Percentiles rank a stretch among this genome's conserved stretches.
Evolutionary conservation across 116 monocot species (phyloP).

Genomic region (Dioscorea cayenensis): DNA sequence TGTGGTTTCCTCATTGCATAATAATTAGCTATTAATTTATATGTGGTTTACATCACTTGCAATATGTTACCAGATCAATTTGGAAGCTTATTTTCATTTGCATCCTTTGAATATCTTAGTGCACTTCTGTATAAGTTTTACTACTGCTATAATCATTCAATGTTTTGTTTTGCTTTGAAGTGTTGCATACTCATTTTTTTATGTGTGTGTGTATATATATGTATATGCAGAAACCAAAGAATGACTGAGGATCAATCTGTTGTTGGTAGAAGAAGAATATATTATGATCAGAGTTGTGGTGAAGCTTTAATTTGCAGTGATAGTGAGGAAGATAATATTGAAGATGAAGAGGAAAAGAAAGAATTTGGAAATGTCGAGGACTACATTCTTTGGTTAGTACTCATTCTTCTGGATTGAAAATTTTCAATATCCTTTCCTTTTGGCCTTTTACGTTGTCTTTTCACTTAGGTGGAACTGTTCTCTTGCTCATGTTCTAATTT

Average conservation of each 20-base stretch:
- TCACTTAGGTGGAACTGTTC: no score
- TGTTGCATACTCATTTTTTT: background rate
- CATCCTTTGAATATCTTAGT: background rate
- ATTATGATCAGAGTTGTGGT: constrained; percentile 92
- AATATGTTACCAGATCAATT: no score
- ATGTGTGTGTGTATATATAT: no score
- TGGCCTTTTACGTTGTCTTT: no score
- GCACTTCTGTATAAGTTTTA: background rate
- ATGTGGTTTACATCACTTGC: no score
- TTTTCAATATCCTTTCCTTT: no score
- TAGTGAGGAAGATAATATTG: constrained; percentile 85
- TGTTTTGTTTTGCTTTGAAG: background rate
- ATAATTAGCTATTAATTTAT: no score
- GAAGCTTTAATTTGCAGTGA: constrained; percentile 99
- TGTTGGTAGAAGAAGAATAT: constrained; percentile 93
- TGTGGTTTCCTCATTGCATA: no score
- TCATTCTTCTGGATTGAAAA: constrained; percentile 1
- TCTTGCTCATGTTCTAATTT: no score
- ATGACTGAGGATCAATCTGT: constrained; percentile 99
- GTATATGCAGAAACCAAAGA: constrained; percentile 75
- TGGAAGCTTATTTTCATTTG: background rate
- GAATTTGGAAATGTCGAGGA: constrained; percentile 84
- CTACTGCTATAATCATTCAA: background rate
- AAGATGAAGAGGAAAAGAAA: constrained; percentile 93
- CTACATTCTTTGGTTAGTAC: constrained; percentile 73